phyloP scores from a whole-genome alignment of 2,329 filamentous ascomycete species.

The Plectosphaerella plurivora region DNA sequence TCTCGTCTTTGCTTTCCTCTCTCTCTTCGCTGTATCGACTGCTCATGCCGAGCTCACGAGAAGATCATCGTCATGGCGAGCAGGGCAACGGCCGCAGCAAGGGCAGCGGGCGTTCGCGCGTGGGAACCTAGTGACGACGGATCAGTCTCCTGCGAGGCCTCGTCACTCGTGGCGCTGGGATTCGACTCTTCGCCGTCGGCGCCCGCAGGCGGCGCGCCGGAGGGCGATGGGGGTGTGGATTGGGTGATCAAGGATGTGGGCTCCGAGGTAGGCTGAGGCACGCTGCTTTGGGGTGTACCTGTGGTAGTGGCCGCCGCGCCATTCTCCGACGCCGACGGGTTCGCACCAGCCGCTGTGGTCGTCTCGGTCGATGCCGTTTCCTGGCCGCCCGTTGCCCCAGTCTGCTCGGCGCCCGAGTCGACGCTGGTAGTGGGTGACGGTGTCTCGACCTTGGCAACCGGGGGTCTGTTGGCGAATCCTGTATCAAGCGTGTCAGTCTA shows the following conservation, averaged over 20 bases:
- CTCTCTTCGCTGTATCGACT: no score
- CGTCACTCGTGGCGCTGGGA: background rate
- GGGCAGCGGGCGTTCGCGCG: background rate
- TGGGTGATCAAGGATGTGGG: background rate
- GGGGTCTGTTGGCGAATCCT: conserved; percentile 2
- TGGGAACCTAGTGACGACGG: background rate
- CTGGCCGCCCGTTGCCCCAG: background rate
- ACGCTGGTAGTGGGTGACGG: background rate
- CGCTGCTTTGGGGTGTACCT: background rate
- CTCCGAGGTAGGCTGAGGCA: background rate
- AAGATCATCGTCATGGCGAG: background rate
- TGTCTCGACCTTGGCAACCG: background rate
- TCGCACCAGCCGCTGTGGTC: no score
- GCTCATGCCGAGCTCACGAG: background rate
- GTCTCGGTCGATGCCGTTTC: background rate
- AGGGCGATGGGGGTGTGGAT: background rate
- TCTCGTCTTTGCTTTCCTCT: no score
- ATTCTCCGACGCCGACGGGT: background rate
- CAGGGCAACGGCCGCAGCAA: background rate
- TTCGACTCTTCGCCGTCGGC: background rate
- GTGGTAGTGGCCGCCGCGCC: background rate
- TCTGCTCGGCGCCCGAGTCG: background rate
- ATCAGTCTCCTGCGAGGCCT: background rate
- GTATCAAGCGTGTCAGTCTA: background rate
- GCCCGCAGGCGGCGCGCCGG: background rate